These are phyloP conservation scores for Amborella trichopoda DNA, from an alignment of 164 flowering plant species.

Conservation along the genomic window DNA sequence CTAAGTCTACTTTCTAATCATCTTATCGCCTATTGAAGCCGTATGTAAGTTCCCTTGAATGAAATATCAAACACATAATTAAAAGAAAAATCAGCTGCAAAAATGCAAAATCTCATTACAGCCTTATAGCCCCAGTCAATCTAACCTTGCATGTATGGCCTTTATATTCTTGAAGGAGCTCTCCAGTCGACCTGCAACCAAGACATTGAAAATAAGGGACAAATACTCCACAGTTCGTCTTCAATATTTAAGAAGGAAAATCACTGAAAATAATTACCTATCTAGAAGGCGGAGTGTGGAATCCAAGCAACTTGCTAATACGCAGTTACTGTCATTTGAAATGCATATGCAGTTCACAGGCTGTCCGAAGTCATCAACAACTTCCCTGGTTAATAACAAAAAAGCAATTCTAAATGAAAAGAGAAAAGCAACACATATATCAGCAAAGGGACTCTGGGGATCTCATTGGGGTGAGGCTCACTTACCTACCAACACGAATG, in stretches of 20 bases:
- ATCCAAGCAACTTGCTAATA: constrained; percentile 87
- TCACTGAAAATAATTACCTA: constrained; percentile 29
- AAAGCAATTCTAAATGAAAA: neutral
- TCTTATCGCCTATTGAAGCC: too few relatives aligned
- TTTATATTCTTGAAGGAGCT: constrained; percentile 82
- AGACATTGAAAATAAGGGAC: neutral
- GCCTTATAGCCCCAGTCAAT: too few relatives aligned
- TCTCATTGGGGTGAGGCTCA: constrained; percentile 3
- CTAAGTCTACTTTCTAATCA: too few relatives aligned
- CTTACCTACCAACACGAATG: constrained; percentile 91
- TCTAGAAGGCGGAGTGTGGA: constrained; percentile 85
- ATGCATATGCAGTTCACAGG: constrained; percentile 90
- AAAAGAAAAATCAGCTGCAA: too few relatives aligned
- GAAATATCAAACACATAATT: too few relatives aligned
- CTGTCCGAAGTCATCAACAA: constrained; percentile 74
- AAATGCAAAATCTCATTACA: too few relatives aligned
- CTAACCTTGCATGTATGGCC: constrained; percentile 95
- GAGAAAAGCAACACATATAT: neutral
- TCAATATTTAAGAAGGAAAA: neutral
- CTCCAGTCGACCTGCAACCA: constrained; percentile 59
- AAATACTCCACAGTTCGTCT: neutral
- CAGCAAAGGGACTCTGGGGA: neutral
- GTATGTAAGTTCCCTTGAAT: too few relatives aligned
- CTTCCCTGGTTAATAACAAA: constrained; percentile 39
- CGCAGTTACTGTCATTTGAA: constrained; percentile 91